Conservation (phyloP, 306 rosid genomes). For the Pyrus bretschneideri region DNA sequence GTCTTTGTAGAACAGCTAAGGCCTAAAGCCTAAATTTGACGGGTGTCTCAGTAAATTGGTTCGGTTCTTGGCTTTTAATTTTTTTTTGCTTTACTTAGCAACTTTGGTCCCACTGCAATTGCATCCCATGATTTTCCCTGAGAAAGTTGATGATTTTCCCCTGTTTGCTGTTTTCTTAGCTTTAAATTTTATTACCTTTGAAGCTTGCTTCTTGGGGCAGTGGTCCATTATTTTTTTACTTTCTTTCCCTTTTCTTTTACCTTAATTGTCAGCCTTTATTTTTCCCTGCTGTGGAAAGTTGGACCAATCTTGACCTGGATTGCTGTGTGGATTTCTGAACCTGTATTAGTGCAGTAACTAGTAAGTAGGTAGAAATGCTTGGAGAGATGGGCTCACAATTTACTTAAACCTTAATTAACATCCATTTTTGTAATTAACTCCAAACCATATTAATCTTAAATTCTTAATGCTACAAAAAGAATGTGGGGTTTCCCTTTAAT, state of each 20-base stretch:
- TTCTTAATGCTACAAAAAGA: not conserved
- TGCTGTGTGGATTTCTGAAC: not conserved
- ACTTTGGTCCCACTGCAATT: conserved; percentile 8
- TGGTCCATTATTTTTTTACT: not conserved
- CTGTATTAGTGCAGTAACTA: not conserved
- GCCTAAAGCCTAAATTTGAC: conserved; percentile 15
- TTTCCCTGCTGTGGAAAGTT: not conserved
- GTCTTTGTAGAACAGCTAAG: conserved; percentile 6
- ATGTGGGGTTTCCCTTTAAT: not conserved
- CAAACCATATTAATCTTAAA: not conserved
- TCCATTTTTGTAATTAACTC: not conserved
- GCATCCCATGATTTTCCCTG: not conserved
- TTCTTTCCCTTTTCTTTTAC: not conserved
- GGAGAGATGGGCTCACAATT: not conserved
- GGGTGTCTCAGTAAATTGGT: conserved; percentile 9
- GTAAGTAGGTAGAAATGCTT: not conserved
- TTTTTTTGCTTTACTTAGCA: not conserved
- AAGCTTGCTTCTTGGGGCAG: not conserved
- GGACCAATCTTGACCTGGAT: not conserved
- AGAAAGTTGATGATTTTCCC: not conserved
- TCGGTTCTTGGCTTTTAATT: not conserved
- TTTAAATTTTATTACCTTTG: not conserved
- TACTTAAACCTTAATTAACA: not conserved
- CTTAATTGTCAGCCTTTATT: not conserved
- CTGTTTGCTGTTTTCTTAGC: not conserved